A percentile compares a stretch with the other conserved stretches of the same genome.
phyloP scores from a whole-genome alignment of 345 rosid genomes.

The Abelmoschus esculentus region DNA sequence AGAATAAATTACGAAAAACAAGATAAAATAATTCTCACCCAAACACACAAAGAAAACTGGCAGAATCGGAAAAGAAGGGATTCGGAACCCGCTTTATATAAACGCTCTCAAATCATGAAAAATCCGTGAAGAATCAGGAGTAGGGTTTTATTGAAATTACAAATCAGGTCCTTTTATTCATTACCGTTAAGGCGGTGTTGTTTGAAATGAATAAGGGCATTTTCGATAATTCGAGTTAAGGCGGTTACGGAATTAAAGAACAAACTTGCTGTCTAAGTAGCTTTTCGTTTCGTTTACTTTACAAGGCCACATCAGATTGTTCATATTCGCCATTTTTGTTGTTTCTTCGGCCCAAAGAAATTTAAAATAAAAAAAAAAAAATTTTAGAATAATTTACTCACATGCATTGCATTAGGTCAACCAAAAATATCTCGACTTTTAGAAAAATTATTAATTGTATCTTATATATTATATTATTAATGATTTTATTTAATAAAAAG shows the following conservation, averaged over 20 bases:
- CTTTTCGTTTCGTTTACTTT: neutral
- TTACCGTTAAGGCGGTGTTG: neutral
- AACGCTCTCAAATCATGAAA: neutral
- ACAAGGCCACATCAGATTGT: neutral
- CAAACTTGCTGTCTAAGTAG: neutral
- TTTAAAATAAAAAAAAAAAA: neutral
- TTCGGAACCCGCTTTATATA: neutral
- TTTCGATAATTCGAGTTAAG: neutral
- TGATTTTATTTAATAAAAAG: too few species aligned
- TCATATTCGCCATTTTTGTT: neutral
- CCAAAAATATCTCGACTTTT: too few species aligned
- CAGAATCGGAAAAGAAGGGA: neutral
- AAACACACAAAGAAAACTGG: neutral
- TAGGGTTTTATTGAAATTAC: neutral
- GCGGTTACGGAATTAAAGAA: neutral
- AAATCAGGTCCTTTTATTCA: neutral
- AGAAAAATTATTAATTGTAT: too few species aligned
- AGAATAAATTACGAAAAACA: neutral
- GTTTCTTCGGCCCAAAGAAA: slow-evolving; percentile 32
- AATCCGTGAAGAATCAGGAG: neutral
- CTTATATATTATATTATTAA: too few species aligned
- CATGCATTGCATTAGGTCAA: too few species aligned
- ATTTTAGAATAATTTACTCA: too few species aligned
- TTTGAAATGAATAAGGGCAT: neutral
- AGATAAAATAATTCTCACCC: neutral